Base-by-base conservation (phyloP, 371 early-diverging fungal genomes). In the Actinomucor elegans region DNA sequence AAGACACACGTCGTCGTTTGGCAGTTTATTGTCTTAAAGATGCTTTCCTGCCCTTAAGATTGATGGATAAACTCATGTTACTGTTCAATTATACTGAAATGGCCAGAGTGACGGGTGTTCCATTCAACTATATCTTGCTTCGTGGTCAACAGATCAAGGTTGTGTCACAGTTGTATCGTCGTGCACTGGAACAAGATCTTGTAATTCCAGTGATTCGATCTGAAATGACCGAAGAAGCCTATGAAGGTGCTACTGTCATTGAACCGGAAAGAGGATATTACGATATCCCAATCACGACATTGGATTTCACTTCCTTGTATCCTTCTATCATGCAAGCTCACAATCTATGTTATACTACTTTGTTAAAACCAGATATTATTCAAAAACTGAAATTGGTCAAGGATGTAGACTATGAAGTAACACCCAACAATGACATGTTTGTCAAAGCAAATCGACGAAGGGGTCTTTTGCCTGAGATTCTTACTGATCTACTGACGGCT, bases 281-380 rank as follows among this genome's bases (percentile, higher is more conserved):
- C 67, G 88, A 92, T 50, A 77, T 84, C 4, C 99, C 99, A 2
- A 96, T 99, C 58, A 94, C 99, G 7, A 99, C 99, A 0, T 85
- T 99, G 18, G 99, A 99, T 87, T 99, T 99, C 76, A 92, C 91
- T 0, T 99, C 99, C 0, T 84, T 99, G 68, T 99, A 99, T 74
- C 99, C 99, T 9, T 98, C 99, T 9, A 99, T 99, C 64, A 99
- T 99, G 96, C 99, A 99, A 88, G 99, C 98, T 5, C 97, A 99
- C 69, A 99, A 99, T 66, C 77, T 99, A 17, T 99, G 99, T 71
- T 99, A 99, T 71, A 95, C 99, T 0, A 99, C 99, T 0, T 80
- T 96, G 28, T 57, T 99, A 42, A 78, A 69, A 32, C 68, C 69
- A 6, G 61, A 77, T 10, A 68, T 74, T 10, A 83, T 89, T 18